phyloP scores from a whole-genome alignment of 1,139 yeast genomes.

The Geotrichum carabidarum region DNA sequence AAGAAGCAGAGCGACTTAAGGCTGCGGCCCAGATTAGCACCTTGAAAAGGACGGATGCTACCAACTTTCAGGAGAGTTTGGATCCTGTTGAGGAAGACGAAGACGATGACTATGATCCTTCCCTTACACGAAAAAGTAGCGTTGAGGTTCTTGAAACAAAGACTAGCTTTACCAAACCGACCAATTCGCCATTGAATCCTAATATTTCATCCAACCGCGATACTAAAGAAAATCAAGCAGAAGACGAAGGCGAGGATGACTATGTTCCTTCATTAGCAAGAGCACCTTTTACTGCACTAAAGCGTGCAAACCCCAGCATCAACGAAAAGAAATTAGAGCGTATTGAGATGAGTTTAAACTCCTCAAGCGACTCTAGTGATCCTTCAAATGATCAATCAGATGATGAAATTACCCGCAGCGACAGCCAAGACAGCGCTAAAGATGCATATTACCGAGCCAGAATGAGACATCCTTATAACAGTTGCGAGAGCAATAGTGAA shows the following conservation, averaged over 20 bases:
- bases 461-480: background rate
- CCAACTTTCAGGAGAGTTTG: background rate
- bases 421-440: background rate
- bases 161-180: background rate
- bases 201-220: background rate
- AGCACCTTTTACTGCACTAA: background rate
- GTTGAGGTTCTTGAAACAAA: background rate
- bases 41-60: background rate
- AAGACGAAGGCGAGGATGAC: slow-evolving; percentile 3
- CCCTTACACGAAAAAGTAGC: background rate
- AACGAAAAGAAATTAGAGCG: background rate
- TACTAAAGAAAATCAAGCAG: background rate
- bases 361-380: background rate
- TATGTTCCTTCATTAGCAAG: slow-evolving; percentile 2
- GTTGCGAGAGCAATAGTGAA: background rate
- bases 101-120: slow-evolving; percentile 9
- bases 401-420: background rate
- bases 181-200: background rate
- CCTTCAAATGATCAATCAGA: background rate
- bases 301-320: background rate
- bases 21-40: background rate
- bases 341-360: background rate
- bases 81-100: background rate
- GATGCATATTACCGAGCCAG: too few relatives aligned
- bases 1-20: background rate